Percentiles rank a stretch among this genome's conserved stretches.
These are phyloP conservation scores for Neolecta irregularis DNA, from an alignment of 1,139 yeast species.

Conservation along the genomic window DNA sequence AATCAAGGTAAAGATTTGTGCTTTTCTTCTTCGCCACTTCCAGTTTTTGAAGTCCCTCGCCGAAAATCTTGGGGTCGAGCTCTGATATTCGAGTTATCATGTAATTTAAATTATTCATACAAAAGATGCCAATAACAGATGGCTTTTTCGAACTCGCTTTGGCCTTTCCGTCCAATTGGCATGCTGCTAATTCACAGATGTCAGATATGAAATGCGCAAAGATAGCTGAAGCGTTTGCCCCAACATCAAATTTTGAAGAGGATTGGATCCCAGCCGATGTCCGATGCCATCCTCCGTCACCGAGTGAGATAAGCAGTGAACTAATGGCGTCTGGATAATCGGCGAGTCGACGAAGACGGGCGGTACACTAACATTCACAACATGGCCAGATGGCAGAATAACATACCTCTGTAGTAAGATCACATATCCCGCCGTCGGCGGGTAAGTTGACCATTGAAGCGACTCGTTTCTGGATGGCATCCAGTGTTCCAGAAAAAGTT, in stretches of 20 bases:
- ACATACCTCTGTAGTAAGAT: conserved; percentile 3
- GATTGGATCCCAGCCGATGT: conserved; percentile 1
- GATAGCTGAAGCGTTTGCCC: conserved; percentile 1
- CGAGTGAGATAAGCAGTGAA: conserved; percentile 7
- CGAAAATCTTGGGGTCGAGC: too few species aligned
- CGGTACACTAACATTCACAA: not conserved
- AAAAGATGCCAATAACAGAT: conserved; percentile 7
- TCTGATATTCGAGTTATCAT: too few species aligned
- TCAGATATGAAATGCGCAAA: conserved; percentile 5
- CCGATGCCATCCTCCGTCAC: conserved; percentile 12
- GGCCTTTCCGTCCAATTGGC: conserved; percentile 10
- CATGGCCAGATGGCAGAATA: not conserved
- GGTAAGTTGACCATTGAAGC: conserved; percentile 5
- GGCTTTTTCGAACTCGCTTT: conserved; percentile 5
- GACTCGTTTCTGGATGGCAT: conserved; percentile 6
- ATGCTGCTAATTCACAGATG: conserved; percentile 5
- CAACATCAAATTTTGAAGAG: not conserved
- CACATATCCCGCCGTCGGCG: conserved; percentile 7
- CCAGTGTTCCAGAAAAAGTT: conserved; percentile 9
- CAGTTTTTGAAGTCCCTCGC: too few species aligned
- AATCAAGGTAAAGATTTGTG: conserved; percentile 58
- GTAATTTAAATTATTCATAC: conserved; percentile 8
- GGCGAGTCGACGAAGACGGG: conserved; percentile 5
- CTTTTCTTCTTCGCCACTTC: conserved; percentile 60
- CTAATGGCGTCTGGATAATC: conserved; percentile 8